phyloP scores from a whole-genome alignment of 768 basidiomycete species.

The Rhodotorula paludigena region DNA sequence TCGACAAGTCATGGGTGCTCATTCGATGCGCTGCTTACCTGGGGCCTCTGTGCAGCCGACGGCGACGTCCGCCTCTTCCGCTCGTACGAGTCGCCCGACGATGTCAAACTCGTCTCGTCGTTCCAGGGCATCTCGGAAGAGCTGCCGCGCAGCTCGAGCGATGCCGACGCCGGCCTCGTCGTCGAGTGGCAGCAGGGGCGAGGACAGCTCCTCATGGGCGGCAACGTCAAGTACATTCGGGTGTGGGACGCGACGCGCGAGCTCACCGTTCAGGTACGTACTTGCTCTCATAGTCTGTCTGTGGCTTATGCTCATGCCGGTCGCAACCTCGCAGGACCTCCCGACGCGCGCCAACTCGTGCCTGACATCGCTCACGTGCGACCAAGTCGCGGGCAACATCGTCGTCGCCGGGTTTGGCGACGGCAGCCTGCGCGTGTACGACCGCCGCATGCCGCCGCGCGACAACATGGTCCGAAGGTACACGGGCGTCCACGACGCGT shows the following conservation, averaged over 20 bases:
- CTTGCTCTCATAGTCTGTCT: background rate
- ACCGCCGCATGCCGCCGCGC: conserved; percentile 77
- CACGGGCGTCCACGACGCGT: conserved; percentile 64
- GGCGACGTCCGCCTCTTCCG: conserved; percentile 86
- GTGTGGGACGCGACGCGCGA: conserved; percentile 96
- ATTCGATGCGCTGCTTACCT: background rate
- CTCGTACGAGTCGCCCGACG: conserved; percentile 74
- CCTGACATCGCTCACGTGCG: conserved; percentile 75
- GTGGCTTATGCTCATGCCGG: background rate
- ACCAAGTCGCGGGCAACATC: conserved; percentile 66
- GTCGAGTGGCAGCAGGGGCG: conserved; percentile 88
- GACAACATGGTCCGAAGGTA: conserved; percentile 76
- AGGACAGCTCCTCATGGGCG: conserved; percentile 80
- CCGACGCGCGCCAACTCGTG: conserved; percentile 85
- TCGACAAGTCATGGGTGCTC: background rate
- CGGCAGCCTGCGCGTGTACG: conserved; percentile 81
- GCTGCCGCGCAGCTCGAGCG: conserved; percentile 55
- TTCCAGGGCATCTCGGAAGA: conserved; percentile 83
- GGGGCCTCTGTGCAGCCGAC: conserved; percentile 58
- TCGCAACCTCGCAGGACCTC: conserved; percentile 60
- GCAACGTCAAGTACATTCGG: conserved; percentile 80
- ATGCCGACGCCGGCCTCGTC: conserved; percentile 76
- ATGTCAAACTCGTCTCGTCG: conserved; percentile 85
- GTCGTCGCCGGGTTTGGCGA: conserved; percentile 91
- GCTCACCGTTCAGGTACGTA: conserved; percentile 62